Evolutionary conservation across 1,139 yeast species (phyloP).

Genomic region (Debaryomyces fabryi): DNA sequence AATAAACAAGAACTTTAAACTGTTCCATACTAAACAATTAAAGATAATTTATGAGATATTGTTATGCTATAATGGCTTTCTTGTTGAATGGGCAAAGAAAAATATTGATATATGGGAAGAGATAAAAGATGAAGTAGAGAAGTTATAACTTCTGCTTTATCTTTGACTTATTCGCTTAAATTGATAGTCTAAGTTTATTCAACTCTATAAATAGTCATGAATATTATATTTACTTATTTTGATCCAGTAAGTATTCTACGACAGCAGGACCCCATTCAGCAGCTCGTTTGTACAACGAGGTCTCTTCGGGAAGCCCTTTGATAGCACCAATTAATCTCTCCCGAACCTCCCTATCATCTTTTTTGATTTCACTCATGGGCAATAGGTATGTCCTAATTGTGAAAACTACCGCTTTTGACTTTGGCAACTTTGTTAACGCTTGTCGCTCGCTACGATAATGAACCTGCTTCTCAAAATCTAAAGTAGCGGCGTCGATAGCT

Average conservation of each 20-base stretch:
- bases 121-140: constrained; percentile 48
- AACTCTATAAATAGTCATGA: not conserved
- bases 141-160: constrained; percentile 17
- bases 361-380: constrained; percentile 36
- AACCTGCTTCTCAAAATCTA: constrained; percentile 53
- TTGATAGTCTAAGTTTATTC: not conserved
- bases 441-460: constrained; percentile 47
- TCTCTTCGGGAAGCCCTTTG: constrained; percentile 56
- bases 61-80: constrained; percentile 56
- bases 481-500: constrained; percentile 41
- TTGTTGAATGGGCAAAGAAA: constrained; percentile 70
- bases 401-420: constrained; percentile 42
- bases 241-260: constrained; percentile 37
- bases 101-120: constrained; percentile 77
- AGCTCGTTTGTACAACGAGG: constrained; percentile 62
- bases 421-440: constrained; percentile 41
- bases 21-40: constrained; percentile 56
- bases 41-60: constrained; percentile 44
- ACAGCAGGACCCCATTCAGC: constrained; percentile 71
- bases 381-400: constrained; percentile 46
- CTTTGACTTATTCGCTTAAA: not conserved
- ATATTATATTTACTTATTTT: not conserved
- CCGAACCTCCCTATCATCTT: constrained; percentile 40
- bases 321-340: constrained; percentile 58
- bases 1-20: constrained; percentile 50